Conservation (phyloP, 78 protist genomes). For the Mastigamoeba balamuthi region DNA sequence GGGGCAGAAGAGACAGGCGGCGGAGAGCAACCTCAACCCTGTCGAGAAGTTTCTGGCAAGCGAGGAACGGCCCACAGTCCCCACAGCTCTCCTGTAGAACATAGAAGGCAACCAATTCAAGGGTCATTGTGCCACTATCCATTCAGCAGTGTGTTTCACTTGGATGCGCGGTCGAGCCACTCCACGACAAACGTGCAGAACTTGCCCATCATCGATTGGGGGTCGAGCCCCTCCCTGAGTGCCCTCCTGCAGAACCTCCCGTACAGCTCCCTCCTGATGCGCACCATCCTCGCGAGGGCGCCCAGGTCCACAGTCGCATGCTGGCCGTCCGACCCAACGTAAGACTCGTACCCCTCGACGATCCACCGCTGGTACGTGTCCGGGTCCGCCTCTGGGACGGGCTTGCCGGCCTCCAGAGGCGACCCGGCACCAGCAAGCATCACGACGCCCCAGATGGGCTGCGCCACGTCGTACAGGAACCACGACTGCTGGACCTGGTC, state of each 20-base stretch:
- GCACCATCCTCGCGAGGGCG: slow-evolving; percentile 30
- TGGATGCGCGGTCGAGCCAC: too few species aligned
- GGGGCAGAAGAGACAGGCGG: too few species aligned
- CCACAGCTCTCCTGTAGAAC: too few species aligned
- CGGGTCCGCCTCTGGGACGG: slow-evolving; percentile 1
- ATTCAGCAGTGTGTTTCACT: too few species aligned
- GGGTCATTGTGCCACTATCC: too few species aligned
- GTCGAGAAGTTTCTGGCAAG: too few species aligned
- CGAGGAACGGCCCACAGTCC: too few species aligned
- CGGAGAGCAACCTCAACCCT: too few species aligned
- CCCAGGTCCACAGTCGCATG: slow-evolving; percentile 28
- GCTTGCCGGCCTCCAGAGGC: background rate
- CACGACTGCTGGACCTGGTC: slow-evolving; percentile 38
- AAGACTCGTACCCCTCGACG: slow-evolving; percentile 33
- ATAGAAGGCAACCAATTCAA: too few species aligned
- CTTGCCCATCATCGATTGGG: slow-evolving; percentile 11
- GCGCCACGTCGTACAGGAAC: slow-evolving; percentile 26
- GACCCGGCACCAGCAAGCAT: slow-evolving; percentile 10
- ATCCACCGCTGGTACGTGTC: slow-evolving; percentile 10
- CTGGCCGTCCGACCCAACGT: background rate
- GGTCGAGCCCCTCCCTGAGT: slow-evolving; percentile 12
- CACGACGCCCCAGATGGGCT: slow-evolving; percentile 34
- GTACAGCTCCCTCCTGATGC: slow-evolving; percentile 37
- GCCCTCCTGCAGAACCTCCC: slow-evolving; percentile 35
- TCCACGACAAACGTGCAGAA: slow-evolving; percentile 24